Evolutionary conservation across 2,329 filamentous ascomycete species (phyloP), one percentile per base, ranked within the genome.

Genomic region (Diatrype stigma): DNA sequence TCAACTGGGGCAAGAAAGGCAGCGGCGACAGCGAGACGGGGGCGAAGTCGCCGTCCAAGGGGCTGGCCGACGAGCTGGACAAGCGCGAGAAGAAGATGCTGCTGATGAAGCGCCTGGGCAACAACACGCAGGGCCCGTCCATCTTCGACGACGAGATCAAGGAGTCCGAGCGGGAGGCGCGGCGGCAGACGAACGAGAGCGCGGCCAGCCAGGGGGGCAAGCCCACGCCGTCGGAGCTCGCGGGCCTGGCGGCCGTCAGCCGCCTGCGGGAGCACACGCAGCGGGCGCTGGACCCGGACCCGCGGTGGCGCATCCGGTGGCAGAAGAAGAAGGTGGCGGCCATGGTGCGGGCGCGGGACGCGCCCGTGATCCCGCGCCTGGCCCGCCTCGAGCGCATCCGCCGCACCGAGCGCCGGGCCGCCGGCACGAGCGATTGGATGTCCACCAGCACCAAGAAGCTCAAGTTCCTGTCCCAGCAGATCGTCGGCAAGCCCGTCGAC

Each of bases 381-480:
- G 74, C 83, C 17, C 82, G 81, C 56, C 75, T 79, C 47, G 81
- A 91, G 61, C 76, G 80, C 49, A 80, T 96, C 53, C 81, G 82
- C 64, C 83, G 85, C 59, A 75, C 77, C 8, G 83, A 86, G 69
- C 75, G 81, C 52, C 66, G 79, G 60, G 63, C 78, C 54, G 57
- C 70, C 23, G 75, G 74, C 67, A 85, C 85, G 70, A 90, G 85
- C 55, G 80, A 86, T 45, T 81, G 82, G 59, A 80, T 96, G 66
- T 86, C 91, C 62, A 96, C 94, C 2, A 90, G 85, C 46, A 77
- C 89, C 57, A 99, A 99, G 83, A 99, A 99, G 76, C 79, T 99
- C 50, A 85, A 87, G 48, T 86, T 89, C 62, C 74, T 99, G 46
- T 86, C 93, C 22, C 84, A 87, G 50, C 94, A 97, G 73, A 94